A percentile compares a stretch with the other conserved stretches of the same genome.
These are phyloP conservation scores for Neonothopanus nambi DNA, from an alignment of 1,284 basidiomycete genomes.

Conservation along the genomic window DNA sequence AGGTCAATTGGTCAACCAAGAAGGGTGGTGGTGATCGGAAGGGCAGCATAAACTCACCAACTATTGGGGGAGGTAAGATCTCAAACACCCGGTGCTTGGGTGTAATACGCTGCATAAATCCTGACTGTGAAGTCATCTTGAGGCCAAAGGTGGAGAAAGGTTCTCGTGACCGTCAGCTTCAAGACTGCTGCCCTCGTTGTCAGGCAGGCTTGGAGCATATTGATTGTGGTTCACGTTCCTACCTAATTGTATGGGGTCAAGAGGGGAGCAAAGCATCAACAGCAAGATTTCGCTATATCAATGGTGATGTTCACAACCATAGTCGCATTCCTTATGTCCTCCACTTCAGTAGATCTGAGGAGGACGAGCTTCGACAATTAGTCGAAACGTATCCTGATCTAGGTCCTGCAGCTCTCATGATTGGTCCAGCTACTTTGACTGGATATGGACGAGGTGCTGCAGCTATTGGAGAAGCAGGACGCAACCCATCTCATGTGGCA, in stretches of 20 bases:
- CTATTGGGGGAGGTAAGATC: constrained; percentile 5
- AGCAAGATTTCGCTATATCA: constrained; percentile 24
- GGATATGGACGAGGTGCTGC: neutral
- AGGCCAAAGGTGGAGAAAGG: neutral
- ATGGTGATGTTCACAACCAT: constrained; percentile 24
- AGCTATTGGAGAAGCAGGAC: too few relatives aligned
- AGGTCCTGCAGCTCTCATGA: neutral
- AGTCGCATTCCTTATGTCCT: too few relatives aligned
- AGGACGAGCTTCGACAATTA: constrained; percentile 18
- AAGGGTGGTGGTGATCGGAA: constrained; percentile 14
- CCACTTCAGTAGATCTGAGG: too few relatives aligned
- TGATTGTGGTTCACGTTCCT: neutral
- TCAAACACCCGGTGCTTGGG: neutral
- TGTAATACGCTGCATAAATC: too few relatives aligned
- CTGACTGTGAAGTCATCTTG: neutral
- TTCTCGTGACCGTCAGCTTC: neutral
- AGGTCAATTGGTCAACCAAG: constrained; percentile 20
- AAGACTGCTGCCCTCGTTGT: neutral
- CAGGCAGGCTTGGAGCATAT: neutral
- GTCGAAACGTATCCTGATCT: neutral
- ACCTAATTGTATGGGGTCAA: constrained; percentile 21
- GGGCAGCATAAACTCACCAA: constrained; percentile 9
- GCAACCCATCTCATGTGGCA: too few relatives aligned
- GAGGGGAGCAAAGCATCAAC: constrained; percentile 25
- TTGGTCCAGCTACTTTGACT: neutral